phyloP scores from a whole-genome alignment of 2,329 filamentous ascomycete genomes.

The Hirsutella minnesotensis region DNA sequence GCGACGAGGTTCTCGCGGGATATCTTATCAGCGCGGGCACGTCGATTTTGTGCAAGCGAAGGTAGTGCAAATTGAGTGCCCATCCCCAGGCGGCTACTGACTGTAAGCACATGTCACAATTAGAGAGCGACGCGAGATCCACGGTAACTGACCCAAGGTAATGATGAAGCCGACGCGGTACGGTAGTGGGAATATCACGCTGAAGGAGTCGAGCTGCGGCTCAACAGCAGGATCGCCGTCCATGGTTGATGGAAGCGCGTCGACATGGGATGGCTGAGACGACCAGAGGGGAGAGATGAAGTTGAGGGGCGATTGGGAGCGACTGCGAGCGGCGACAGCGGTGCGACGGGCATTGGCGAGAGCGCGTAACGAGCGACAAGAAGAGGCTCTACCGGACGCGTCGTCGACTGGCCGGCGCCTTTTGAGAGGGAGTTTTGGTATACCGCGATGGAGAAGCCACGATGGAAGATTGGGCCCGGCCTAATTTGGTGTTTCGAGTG shows the following conservation, averaged over 20 bases:
- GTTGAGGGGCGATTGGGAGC: too few species aligned
- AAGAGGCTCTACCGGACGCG: too few species aligned
- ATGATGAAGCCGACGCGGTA: conserved; percentile 81
- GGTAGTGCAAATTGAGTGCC: conserved; percentile 83
- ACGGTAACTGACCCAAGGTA: conserved; percentile 56
- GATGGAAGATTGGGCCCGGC: too few species aligned
- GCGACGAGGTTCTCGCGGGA: conserved; percentile 57
- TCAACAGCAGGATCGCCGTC: conserved; percentile 65
- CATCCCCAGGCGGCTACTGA: conserved; percentile 87
- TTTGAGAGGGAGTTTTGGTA: too few species aligned
- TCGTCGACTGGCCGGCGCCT: too few species aligned
- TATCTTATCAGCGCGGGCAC: conserved; percentile 81
- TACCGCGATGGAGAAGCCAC: too few species aligned
- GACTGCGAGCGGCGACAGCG: too few species aligned
- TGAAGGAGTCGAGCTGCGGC: conserved; percentile 69
- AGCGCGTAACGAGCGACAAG: too few species aligned
- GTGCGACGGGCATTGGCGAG: too few species aligned
- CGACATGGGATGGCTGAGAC: background rate
- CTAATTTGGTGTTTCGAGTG: too few species aligned
- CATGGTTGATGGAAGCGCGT: conserved; percentile 31
- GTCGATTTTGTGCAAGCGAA: conserved; percentile 71
- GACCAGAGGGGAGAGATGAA: too few species aligned
- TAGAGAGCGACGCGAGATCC: background rate
- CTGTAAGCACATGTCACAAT: background rate
- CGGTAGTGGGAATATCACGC: conserved; percentile 74